Evolutionary conservation across 768 basidiomycete species (phyloP).

Genomic region (Xerocomus spinulosus): DNA sequence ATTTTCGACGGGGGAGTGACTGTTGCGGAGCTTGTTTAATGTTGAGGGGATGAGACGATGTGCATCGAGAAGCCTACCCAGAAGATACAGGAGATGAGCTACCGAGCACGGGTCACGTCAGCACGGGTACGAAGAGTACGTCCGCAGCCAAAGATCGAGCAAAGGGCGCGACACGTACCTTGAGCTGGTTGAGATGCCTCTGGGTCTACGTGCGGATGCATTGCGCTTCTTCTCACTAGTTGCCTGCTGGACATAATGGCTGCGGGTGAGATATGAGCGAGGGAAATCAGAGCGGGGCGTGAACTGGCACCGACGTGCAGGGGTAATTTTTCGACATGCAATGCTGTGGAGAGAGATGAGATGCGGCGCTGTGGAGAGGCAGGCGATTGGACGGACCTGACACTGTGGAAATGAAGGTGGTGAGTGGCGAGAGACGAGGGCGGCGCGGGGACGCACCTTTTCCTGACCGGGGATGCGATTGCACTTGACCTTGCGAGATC

Average conservation of each 20-base stretch:
- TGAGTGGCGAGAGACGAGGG: constrained; percentile 7
- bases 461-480: constrained; percentile 77
- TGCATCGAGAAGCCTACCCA: constrained; percentile 37
- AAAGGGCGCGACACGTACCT: constrained; percentile 34
- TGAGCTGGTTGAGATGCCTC: constrained; percentile 51
- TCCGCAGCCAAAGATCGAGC: constrained; percentile 17
- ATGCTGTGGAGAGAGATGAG: constrained; percentile 45
- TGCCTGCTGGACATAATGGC: constrained; percentile 78
- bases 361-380: background rate
- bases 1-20: constrained; percentile 27
- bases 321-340: constrained; percentile 85
- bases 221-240: constrained; percentile 80
- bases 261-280: constrained; percentile 29
- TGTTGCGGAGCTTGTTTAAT: constrained; percentile 28
- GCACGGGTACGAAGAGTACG: constrained; percentile 26
- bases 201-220: constrained; percentile 56
- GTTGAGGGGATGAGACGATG: constrained; percentile 16
- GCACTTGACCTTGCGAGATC: constrained; percentile 87
- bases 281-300: constrained; percentile 14
- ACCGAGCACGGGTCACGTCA: constrained; percentile 16
- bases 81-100: constrained; percentile 32
- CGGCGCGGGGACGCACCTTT: constrained; percentile 48
- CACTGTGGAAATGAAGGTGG: constrained; percentile 42
- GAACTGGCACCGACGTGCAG: constrained; percentile 69
- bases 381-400: constrained; percentile 46